phyloP scores from a whole-genome alignment of 208 protist species.

The Trypanosoma conorhini region DNA sequence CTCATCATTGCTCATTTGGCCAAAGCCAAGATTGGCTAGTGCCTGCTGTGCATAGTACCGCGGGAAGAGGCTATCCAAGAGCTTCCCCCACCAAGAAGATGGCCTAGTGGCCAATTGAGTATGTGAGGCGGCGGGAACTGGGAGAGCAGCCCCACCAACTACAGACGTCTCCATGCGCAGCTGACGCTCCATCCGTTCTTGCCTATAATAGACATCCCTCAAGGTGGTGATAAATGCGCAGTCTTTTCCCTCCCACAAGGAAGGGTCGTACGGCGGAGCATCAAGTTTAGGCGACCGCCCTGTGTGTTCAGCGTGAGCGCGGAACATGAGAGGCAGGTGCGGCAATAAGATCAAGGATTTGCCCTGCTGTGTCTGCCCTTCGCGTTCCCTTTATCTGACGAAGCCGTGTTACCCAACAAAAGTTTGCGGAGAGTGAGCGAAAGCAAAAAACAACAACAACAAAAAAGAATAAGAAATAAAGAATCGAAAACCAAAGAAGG shows the following conservation, averaged over 20 bases:
- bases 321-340: neutral
- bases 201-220: constrained; percentile 18
- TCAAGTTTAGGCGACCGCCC: constrained; percentile 53
- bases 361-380: constrained; percentile 13
- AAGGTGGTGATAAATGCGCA: constrained; percentile 59
- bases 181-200: constrained; percentile 32
- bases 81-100: constrained; percentile 22
- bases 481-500: too few species aligned
- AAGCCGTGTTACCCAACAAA: neutral
- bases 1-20: constrained; percentile 41
- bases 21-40: constrained; percentile 26
- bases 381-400: neutral
- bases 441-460: neutral
- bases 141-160: neutral
- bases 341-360: neutral
- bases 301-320: neutral
- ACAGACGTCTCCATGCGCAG: neutral
- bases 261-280: constrained; percentile 61
- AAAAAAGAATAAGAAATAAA: neutral
- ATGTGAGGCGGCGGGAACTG: constrained; percentile 9
- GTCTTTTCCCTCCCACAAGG: constrained; percentile 54
- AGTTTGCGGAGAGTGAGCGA: neutral
- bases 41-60: constrained; percentile 36
- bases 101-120: neutral
- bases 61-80: constrained; percentile 36